Percentiles rank a stretch among this genome's conserved stretches.
Evolutionary conservation across 371 early-diverging fungal genomes (phyloP).

Genomic region (Mortierella sp.): DNA sequence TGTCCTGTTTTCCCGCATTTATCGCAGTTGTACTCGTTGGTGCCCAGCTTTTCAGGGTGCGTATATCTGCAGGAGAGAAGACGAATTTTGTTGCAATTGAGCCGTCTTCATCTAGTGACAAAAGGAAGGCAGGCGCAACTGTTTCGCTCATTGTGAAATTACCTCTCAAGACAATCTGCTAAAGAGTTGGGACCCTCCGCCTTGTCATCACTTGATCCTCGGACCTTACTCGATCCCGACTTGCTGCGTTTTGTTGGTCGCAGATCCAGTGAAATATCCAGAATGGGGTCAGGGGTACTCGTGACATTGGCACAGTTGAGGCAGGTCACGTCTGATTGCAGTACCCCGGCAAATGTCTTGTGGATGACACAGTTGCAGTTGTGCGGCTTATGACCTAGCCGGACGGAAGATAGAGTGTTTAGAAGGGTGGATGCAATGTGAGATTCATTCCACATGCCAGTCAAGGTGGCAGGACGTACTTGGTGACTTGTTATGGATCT

Average conservation of each 20-base stretch:
- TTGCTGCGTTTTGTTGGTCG: constrained; percentile 57
- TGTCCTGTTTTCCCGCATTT: constrained; percentile 73
- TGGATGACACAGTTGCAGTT: constrained; percentile 91
- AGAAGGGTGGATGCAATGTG: too few species aligned
- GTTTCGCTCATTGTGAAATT: too few species aligned
- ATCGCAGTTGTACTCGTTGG: constrained; percentile 79
- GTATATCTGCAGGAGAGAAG: constrained; percentile 69
- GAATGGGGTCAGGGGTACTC: constrained; percentile 85
- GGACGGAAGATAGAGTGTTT: background rate
- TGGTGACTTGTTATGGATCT: constrained; percentile 78
- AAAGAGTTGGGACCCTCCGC: constrained; percentile 53
- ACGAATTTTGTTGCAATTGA: constrained; percentile 7
- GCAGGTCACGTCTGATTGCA: constrained; percentile 93
- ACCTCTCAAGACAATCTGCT: constrained; percentile 69
- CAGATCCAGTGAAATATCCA: constrained; percentile 92
- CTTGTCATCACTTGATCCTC: constrained; percentile 32
- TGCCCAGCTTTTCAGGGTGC: constrained; percentile 74
- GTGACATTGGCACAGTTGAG: constrained; percentile 83
- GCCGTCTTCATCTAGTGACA: too few species aligned
- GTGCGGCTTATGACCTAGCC: constrained; percentile 43
- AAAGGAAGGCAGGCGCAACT: too few species aligned
- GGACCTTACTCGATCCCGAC: constrained; percentile 38
- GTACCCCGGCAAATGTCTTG: constrained; percentile 87
- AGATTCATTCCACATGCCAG: too few species aligned
- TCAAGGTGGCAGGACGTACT: constrained; percentile 18